Conservation (phyloP, 305 asterid genomes). For the Ruellia speciosa region DNA sequence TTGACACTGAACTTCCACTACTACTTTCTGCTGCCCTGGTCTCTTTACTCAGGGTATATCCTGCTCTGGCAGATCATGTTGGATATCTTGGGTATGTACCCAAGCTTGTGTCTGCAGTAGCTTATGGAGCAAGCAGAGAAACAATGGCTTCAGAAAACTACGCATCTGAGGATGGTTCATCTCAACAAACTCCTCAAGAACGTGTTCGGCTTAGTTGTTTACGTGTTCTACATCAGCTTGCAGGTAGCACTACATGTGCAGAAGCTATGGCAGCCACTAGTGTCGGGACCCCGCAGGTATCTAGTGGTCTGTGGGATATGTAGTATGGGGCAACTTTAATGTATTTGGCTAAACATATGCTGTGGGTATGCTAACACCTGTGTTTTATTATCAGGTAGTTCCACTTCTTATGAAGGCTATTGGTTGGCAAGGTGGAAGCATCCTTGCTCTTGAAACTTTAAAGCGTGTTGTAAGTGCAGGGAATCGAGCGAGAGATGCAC, state of each 20-base stretch:
- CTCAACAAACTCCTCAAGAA: constrained; percentile 71
- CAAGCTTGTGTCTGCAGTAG: constrained; percentile 91
- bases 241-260: constrained; percentile 94
- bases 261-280: constrained; percentile 99
- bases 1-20: constrained; percentile 85
- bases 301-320: constrained; percentile 1
- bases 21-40: constrained; percentile 97
- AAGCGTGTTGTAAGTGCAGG: constrained; percentile 97
- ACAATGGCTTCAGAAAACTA: constrained; percentile 65
- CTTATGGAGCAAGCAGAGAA: constrained; percentile 92
- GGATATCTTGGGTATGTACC: constrained; percentile 98
- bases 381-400: constrained; percentile 63
- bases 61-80: constrained; percentile 97
- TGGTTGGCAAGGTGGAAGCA: constrained; percentile 99
- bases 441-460: constrained; percentile 95
- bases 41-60: constrained; percentile 88
- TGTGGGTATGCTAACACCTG: constrained; percentile 14
- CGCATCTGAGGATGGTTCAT: constrained; percentile 54
- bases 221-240: constrained; percentile 96
- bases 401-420: constrained; percentile 98
- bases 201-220: constrained; percentile 94
- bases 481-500: constrained; percentile 95
- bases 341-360: constrained; percentile 9
- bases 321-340: constrained; percentile 3
- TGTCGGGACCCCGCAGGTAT: constrained; percentile 93